Conservation (phyloP, 2,329 filamentous ascomycete genomes). For the Epichloe uncinata region DNA sequence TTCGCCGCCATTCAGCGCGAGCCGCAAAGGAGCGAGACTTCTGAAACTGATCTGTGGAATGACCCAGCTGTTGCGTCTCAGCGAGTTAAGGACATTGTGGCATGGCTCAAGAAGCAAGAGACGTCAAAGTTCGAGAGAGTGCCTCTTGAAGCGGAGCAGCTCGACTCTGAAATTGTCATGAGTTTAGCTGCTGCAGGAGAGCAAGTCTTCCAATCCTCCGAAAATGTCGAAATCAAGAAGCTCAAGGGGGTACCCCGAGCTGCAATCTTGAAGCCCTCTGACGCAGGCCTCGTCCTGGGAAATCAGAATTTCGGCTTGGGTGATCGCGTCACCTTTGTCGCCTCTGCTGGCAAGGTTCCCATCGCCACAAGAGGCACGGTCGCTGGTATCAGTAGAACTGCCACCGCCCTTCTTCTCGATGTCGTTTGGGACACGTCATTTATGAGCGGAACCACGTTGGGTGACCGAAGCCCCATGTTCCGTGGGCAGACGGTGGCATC, state of each 20-base stretch:
- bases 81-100: slow-evolving; percentile 85
- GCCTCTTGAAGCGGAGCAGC: slow-evolving; percentile 90
- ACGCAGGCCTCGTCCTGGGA: slow-evolving; percentile 85
- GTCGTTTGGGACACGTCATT: slow-evolving; percentile 90
- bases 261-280: slow-evolving; percentile 81
- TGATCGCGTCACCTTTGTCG: slow-evolving; percentile 85
- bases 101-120: slow-evolving; percentile 86
- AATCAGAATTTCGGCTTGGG: slow-evolving; percentile 75
- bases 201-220: slow-evolving; percentile 35
- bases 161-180: slow-evolving; percentile 82
- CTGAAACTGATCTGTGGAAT: slow-evolving; percentile 77
- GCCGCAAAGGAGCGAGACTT: slow-evolving; percentile 71
- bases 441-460: slow-evolving; percentile 91
- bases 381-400: slow-evolving; percentile 82
- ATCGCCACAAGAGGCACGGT: slow-evolving; percentile 87
- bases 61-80: slow-evolving; percentile 54
- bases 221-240: slow-evolving; percentile 48
- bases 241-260: slow-evolving; percentile 75
- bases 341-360: slow-evolving; percentile 86
- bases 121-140: slow-evolving; percentile 88
- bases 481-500: slow-evolving; percentile 82
- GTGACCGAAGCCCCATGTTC: slow-evolving; percentile 84
- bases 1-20: slow-evolving; percentile 79
- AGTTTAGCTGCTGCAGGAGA: slow-evolving; percentile 68
- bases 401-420: slow-evolving; percentile 71